phyloP scores from a whole-genome alignment of 495 filamentous ascomycete genomes.

The Hypoxylon perforatum region DNA sequence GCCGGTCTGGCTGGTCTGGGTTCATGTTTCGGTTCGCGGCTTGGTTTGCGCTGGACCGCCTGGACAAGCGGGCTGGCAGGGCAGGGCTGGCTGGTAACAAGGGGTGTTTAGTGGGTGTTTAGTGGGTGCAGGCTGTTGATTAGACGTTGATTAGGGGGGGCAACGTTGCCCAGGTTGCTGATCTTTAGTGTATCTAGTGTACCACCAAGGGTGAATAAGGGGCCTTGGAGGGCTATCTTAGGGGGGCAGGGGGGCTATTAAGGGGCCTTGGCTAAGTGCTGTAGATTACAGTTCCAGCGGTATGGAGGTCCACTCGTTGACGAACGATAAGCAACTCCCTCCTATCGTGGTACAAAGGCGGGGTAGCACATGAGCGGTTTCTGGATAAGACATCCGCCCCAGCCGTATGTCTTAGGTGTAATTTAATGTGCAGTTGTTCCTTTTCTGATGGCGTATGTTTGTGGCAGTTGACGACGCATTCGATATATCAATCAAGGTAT shows the following conservation, averaged over 20 bases:
- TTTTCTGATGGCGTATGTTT: too few relatives aligned
- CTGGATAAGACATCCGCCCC: slow-evolving; percentile 23
- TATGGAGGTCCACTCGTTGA: not conserved
- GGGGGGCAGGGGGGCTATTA: slow-evolving; percentile 4
- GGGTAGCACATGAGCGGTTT: slow-evolving; percentile 37
- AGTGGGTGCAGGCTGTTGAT: too few relatives aligned
- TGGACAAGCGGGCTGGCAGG: slow-evolving; percentile 1
- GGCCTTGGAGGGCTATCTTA: too few relatives aligned
- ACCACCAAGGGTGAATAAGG: slow-evolving; percentile 1
- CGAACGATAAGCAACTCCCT: slow-evolving; percentile 2
- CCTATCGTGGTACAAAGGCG: slow-evolving; percentile 26
- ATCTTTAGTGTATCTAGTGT: slow-evolving; percentile 1
- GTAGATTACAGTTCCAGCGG: too few relatives aligned
- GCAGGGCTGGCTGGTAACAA: too few relatives aligned
- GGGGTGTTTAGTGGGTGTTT: too few relatives aligned
- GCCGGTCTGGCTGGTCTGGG: not conserved
- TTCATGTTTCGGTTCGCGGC: not conserved
- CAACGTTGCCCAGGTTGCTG: too few relatives aligned
- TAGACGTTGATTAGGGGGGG: too few relatives aligned
- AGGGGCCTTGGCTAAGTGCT: slow-evolving; percentile 4
- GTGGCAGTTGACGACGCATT: not conserved
- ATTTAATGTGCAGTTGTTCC: not conserved
- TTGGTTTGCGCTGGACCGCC: not conserved
- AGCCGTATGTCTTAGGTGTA: slow-evolving; percentile 16
- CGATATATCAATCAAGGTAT: not conserved